These are phyloP conservation scores for Nannizzia gypsea DNA, from an alignment of 2,329 filamentous ascomycete genomes.

Conservation along the genomic window DNA sequence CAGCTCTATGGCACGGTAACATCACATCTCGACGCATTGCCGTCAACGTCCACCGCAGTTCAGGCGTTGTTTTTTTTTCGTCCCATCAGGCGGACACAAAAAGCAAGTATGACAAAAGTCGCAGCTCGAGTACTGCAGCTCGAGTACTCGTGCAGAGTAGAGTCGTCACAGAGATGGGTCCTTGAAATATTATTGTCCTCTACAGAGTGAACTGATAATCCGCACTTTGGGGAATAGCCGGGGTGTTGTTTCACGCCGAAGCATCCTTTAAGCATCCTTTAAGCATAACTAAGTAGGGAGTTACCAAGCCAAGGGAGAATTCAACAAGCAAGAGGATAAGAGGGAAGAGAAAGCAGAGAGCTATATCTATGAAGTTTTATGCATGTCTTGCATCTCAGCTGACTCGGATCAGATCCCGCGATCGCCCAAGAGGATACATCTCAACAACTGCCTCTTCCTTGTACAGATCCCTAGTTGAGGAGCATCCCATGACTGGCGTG, in stretches of 20 bases:
- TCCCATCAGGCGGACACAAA: constrained; percentile 1
- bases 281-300: no score
- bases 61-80: neutral
- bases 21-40: neutral
- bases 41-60: neutral
- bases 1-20: neutral
- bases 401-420: constrained; percentile 3
- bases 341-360: neutral
- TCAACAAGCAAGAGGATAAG: neutral
- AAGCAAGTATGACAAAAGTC: neutral
- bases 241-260: neutral
- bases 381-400: constrained; percentile 2
- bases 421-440: neutral
- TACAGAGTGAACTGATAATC: neutral
- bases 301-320: neutral
- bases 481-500: constrained; percentile 1
- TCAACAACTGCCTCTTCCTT: neutral
- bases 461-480: neutral
- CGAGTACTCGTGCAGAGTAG: neutral
- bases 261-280: no score
- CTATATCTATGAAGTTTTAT: neutral
- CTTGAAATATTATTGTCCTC: neutral
- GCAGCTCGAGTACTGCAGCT: no score
- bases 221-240: neutral
- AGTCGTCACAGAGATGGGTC: neutral